phyloP scores from a whole-genome alignment of 1,139 yeast species.

The Yamadazyma kanchanaburiensis region DNA sequence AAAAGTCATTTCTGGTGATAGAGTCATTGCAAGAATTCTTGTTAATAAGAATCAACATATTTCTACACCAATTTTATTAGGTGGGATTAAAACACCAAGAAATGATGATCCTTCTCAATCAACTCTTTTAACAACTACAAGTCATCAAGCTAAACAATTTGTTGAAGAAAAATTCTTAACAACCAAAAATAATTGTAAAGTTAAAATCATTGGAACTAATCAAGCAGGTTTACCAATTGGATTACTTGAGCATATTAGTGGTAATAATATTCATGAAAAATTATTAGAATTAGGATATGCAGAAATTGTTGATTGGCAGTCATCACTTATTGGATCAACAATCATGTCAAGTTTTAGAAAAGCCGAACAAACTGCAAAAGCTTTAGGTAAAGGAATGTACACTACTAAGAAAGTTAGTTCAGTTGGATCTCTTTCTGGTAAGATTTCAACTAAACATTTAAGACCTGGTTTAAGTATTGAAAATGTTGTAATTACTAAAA shows the following conservation, averaged over 20 bases:
- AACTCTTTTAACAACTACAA: constrained; percentile 46
- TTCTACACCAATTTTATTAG: constrained; percentile 59
- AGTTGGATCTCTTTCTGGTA: constrained; percentile 9
- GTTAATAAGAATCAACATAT: constrained; percentile 40
- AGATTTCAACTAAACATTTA: constrained; percentile 18
- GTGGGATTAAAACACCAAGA: constrained; percentile 73
- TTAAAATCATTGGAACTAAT: constrained; percentile 57
- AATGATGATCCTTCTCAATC: constrained; percentile 47
- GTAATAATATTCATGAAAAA: constrained; percentile 63
- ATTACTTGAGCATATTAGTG: constrained; percentile 66
- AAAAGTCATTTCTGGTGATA: constrained; percentile 74
- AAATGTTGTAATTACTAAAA: constrained; percentile 54
- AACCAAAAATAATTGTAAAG: constrained; percentile 50
- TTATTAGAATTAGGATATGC: constrained; percentile 70
- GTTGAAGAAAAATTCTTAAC: constrained; percentile 68
- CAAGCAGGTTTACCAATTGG: constrained; percentile 64
- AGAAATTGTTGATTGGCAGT: constrained; percentile 80
- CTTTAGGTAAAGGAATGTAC: constrained; percentile 62
- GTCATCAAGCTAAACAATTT: constrained; percentile 63
- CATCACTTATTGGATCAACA: constrained; percentile 63
- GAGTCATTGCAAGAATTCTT: constrained; percentile 59
- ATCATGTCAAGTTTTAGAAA: constrained; percentile 60
- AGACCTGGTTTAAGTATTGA: constrained; percentile 47
- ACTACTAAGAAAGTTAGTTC: constrained; percentile 22
- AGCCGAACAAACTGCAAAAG: constrained; percentile 67